Evolutionary conservation across 495 filamentous ascomycete genomes (phyloP).

Genomic region (Aspergillus sparsus): DNA sequence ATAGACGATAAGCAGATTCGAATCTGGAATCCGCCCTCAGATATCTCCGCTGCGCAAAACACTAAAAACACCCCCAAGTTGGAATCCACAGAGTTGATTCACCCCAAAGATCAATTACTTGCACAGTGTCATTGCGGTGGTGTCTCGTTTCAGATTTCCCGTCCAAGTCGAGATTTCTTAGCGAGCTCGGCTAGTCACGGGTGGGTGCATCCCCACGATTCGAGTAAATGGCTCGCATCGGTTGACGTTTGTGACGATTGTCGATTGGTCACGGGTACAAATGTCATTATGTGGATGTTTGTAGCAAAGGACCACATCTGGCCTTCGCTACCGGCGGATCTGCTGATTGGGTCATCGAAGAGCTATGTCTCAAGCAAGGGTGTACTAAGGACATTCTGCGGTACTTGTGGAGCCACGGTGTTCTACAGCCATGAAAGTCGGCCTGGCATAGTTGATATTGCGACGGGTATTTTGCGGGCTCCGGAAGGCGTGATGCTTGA

Average conservation of each 20-base stretch:
- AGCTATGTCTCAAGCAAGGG: slow-evolving; percentile 46
- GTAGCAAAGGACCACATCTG: slow-evolving; percentile 29
- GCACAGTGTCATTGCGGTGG: slow-evolving; percentile 55
- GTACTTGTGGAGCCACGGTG: slow-evolving; percentile 51
- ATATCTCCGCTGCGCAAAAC: too few species aligned
- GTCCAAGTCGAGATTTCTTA: slow-evolving; percentile 33
- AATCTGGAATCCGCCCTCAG: slow-evolving; percentile 18
- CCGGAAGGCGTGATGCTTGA: slow-evolving; percentile 52
- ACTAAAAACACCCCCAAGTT: neutral
- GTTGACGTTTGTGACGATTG: slow-evolving; percentile 56
- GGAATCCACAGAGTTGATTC: neutral
- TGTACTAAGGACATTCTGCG: slow-evolving; percentile 54
- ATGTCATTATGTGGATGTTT: slow-evolving; percentile 51
- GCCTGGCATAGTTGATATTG: slow-evolving; percentile 51
- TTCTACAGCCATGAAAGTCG: slow-evolving; percentile 49
- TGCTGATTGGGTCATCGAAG: slow-evolving; percentile 48
- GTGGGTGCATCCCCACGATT: slow-evolving; percentile 44
- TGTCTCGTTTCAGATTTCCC: slow-evolving; percentile 43
- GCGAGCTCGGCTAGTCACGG: slow-evolving; percentile 31
- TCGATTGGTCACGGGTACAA: slow-evolving; percentile 44
- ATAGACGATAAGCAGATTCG: slow-evolving; percentile 29
- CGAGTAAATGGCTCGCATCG: slow-evolving; percentile 41
- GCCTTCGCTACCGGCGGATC: slow-evolving; percentile 27
- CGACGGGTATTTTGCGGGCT: slow-evolving; percentile 49
- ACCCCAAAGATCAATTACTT: slow-evolving; percentile 23